Evolutionary conservation across 805 yeast species (phyloP).

Genomic region (Candida dajiaensis): DNA sequence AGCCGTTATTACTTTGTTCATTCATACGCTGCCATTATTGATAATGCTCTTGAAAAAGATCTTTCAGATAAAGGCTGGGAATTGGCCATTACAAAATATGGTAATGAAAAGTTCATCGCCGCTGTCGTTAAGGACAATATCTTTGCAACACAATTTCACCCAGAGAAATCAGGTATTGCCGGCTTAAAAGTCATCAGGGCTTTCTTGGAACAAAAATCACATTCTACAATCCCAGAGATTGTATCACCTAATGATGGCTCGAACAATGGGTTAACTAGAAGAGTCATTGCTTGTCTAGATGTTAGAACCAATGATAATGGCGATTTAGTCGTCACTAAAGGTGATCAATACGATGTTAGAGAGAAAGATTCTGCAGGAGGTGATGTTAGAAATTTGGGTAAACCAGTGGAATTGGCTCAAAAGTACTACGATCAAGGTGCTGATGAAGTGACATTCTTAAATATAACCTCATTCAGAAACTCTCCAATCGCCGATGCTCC

Average conservation of each 20-base stretch:
- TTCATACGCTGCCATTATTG: constrained; percentile 77
- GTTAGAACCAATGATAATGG: constrained; percentile 95
- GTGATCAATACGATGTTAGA: constrained; percentile 97
- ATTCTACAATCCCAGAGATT: constrained; percentile 14
- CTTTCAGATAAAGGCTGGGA: constrained; percentile 54
- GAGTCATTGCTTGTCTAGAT: constrained; percentile 94
- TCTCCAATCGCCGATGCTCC: constrained; percentile 92
- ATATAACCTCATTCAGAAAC: constrained; percentile 92
- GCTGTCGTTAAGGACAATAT: constrained; percentile 72
- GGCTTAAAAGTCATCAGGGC: constrained; percentile 74
- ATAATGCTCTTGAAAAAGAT: constrained; percentile 28
- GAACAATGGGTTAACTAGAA: constrained; percentile 69
- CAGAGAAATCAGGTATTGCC: constrained; percentile 94
- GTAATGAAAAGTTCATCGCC: constrained; percentile 75
- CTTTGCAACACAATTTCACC: constrained; percentile 97
- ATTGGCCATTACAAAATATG: constrained; percentile 67
- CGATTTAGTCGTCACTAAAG: constrained; percentile 95
- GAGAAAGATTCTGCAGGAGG: constrained; percentile 53
- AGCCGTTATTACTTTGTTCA: constrained; percentile 91
- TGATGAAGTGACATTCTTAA: constrained; percentile 91
- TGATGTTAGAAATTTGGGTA: constrained; percentile 87
- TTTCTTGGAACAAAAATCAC: constrained; percentile 45
- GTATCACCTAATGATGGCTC: constrained; percentile 29
- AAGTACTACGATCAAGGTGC: constrained; percentile 92
- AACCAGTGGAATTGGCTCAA: constrained; percentile 92